phyloP scores from a whole-genome alignment of 225 moss, liverwort and hornwort genomes.

The Takakia lepidozioides region DNA sequence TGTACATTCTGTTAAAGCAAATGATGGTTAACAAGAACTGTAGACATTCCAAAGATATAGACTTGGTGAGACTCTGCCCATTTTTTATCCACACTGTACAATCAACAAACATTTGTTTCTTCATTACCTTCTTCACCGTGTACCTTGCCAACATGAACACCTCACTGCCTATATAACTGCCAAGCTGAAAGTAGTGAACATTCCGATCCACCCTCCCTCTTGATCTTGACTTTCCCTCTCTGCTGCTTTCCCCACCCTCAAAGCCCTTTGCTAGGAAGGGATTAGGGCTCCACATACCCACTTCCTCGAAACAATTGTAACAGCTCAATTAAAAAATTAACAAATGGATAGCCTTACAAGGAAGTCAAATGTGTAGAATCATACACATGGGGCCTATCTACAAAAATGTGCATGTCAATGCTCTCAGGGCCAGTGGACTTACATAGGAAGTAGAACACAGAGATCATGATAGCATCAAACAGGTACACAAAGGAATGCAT shows the following conservation, averaged over 20 bases:
- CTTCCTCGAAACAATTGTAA: no score
- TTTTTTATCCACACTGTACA: no score
- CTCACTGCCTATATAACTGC: background rate
- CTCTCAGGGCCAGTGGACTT: conserved; percentile 15
- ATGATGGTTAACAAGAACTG: no score
- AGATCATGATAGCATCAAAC: conserved; percentile 76
- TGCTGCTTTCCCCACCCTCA: no score
- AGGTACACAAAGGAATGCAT: conserved; percentile 88
- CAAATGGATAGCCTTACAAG: conserved; percentile 1
- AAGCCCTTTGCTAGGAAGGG: no score
- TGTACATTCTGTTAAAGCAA: no score
- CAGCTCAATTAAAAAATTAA: conserved; percentile 14
- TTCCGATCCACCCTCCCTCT: conserved; percentile 11
- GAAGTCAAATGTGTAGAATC: conserved; percentile 14
- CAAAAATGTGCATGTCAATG: conserved; percentile 7
- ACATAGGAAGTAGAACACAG: conserved; percentile 80
- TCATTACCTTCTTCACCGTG: no score
- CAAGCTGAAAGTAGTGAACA: background rate
- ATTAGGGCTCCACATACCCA: no score
- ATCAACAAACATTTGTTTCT: no score
- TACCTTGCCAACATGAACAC: no score
- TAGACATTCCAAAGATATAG: no score
- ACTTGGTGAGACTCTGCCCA: no score
- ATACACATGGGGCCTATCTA: conserved; percentile 14
- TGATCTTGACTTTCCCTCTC: conserved; percentile 9